phyloP scores from a whole-genome alignment of 1,284 basidiomycete species.

The Ganoderma leucocontextum region DNA sequence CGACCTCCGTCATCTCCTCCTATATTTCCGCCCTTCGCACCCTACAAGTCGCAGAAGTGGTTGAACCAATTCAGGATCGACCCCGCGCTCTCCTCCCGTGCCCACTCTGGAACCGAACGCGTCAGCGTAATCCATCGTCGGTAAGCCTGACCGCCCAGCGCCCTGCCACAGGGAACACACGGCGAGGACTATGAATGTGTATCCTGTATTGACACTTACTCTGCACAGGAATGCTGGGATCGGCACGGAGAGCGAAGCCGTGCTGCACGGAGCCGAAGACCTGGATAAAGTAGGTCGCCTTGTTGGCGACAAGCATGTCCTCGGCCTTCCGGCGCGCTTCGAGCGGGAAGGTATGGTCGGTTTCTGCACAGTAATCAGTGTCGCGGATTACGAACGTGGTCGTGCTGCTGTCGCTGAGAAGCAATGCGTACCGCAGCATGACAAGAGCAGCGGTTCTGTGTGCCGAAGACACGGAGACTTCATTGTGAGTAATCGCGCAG shows the following conservation, averaged over 20 bases:
- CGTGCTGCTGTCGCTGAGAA: background rate
- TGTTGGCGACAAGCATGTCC: constrained; percentile 52
- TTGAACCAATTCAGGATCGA: constrained; percentile 44
- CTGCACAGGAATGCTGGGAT: constrained; percentile 48
- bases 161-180: background rate
- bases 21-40: background rate
- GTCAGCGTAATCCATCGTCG: background rate
- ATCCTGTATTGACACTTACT: constrained; percentile 43
- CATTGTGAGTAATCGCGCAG: background rate
- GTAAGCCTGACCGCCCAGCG: background rate
- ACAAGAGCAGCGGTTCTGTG: constrained; percentile 29
- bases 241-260: constrained; percentile 53
- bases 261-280: constrained; percentile 59
- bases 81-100: constrained; percentile 62
- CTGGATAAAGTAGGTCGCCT: constrained; percentile 56
- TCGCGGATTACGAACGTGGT: background rate
- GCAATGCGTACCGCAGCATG: constrained; percentile 23
- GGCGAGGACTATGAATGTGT: background rate
- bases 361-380: constrained; percentile 43
- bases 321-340: constrained; percentile 54
- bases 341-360: constrained; percentile 52
- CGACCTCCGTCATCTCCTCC: background rate
- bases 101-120: constrained; percentile 52
- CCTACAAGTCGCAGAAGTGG: constrained; percentile 14
- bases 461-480: background rate